A percentile compares a stretch with the other conserved stretches of the same genome.
These are phyloP conservation scores for Tetrahymena malaccensis DNA, from an alignment of 73 alveolate species.

Conservation along the genomic window DNA sequence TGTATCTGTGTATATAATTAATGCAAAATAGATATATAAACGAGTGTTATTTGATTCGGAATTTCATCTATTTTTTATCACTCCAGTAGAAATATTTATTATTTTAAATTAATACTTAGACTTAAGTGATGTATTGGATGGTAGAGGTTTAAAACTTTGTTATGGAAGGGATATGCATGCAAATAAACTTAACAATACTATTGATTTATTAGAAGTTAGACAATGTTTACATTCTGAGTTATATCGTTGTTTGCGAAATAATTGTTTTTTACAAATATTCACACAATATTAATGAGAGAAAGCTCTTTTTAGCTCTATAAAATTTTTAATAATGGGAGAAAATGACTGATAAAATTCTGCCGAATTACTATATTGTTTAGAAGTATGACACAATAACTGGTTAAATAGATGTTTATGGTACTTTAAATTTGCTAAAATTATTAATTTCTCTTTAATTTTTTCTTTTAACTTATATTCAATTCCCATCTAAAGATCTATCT, in stretches of 20 bases:
- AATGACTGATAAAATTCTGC: neutral
- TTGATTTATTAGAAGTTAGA: neutral
- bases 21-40: no score
- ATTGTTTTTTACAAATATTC: neutral
- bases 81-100: neutral
- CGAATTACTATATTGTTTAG: neutral
- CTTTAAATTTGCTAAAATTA: neutral
- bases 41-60: neutral
- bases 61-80: neutral
- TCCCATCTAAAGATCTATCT: no score
- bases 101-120: neutral
- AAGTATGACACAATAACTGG: neutral
- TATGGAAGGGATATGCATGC: neutral
- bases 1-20: no score
- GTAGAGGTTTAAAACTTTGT: neutral
- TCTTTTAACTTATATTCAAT: no score
- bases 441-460: no score
- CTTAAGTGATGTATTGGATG: neutral
- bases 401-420: neutral
- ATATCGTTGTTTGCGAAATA: neutral
- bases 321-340: neutral
- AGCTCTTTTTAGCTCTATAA: neutral
- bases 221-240: neutral
- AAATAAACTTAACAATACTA: neutral
- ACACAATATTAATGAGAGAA: neutral